phyloP scores from a whole-genome alignment of 164 flowering plant genomes.

The Macadamia integrifolia region DNA sequence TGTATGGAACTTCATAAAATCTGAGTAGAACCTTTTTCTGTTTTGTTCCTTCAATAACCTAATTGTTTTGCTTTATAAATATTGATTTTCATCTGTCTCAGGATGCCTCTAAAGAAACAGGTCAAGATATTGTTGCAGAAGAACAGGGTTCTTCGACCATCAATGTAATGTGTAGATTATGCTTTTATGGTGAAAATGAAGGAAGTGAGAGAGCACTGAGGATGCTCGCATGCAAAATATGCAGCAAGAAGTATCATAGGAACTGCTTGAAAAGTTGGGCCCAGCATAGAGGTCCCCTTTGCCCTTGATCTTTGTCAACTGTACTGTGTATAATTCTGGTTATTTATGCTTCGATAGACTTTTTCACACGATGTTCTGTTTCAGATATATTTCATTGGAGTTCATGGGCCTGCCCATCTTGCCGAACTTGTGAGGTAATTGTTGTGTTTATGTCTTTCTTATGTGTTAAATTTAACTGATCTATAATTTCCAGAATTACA shows the following conservation, averaged over 20 bases:
- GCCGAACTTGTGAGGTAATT: slow-evolving; percentile 89
- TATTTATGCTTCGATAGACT: slow-evolving; percentile 1
- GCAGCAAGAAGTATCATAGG: slow-evolving; percentile 90
- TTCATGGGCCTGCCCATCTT: slow-evolving; percentile 93
- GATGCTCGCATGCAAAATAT: slow-evolving; percentile 85
- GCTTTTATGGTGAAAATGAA: slow-evolving; percentile 82
- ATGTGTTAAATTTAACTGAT: too few species aligned
- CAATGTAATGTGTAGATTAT: slow-evolving; percentile 80
- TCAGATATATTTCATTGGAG: slow-evolving; percentile 97
- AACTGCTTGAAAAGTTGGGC: slow-evolving; percentile 86
- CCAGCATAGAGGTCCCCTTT: slow-evolving; percentile 64
- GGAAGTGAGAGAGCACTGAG: slow-evolving; percentile 78
- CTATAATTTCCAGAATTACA: too few species aligned
- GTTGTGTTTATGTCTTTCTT: neutral
- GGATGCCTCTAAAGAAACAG: slow-evolving; percentile 20
- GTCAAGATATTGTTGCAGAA: slow-evolving; percentile 18
- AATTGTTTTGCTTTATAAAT: neutral
- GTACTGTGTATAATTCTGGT: neutral
- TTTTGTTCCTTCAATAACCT: neutral
- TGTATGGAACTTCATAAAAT: neutral
- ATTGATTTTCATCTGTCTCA: neutral
- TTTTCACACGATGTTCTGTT: slow-evolving; percentile 8
- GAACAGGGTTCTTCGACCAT: slow-evolving; percentile 36
- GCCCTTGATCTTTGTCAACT: neutral
- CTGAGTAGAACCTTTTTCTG: slow-evolving; percentile 1